phyloP scores from a whole-genome alignment of 768 basidiomycete genomes.

The Ephemerocybe angulata region DNA sequence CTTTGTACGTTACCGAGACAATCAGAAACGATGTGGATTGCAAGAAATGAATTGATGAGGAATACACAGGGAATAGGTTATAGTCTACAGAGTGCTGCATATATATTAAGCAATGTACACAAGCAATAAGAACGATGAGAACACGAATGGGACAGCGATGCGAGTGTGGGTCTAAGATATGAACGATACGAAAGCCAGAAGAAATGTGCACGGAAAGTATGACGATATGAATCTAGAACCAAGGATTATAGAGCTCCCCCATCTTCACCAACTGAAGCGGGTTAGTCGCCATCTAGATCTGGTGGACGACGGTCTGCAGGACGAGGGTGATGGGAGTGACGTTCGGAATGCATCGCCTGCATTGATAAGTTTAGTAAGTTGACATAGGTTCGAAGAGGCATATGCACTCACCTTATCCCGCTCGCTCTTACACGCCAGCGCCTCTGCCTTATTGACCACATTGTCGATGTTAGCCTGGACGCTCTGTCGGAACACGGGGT shows the following conservation, averaged over 20 bases:
- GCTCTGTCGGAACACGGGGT: slow-evolving; percentile 51
- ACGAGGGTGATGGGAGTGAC: slow-evolving; percentile 48
- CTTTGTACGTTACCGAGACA: too few relatives aligned
- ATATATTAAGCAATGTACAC: too few relatives aligned
- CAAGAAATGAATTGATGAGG: too few relatives aligned
- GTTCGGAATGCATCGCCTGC: slow-evolving; percentile 32
- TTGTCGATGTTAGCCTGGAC: slow-evolving; percentile 59
- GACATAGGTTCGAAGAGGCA: neutral
- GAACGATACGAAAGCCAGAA: slow-evolving; percentile 7
- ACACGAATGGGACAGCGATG: too few relatives aligned
- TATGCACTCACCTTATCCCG: slow-evolving; percentile 62
- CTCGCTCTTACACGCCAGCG: slow-evolving; percentile 83
- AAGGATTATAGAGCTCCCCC: slow-evolving; percentile 81
- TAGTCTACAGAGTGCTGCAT: neutral
- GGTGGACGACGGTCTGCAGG: slow-evolving; percentile 76
- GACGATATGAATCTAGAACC: slow-evolving; percentile 53
- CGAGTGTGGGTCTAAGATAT: neutral
- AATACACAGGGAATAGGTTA: neutral
- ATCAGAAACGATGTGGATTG: too few relatives aligned
- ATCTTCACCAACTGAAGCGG: slow-evolving; percentile 81
- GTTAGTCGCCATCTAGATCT: slow-evolving; percentile 84
- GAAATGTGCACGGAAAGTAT: slow-evolving; percentile 6
- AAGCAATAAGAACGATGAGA: too few relatives aligned
- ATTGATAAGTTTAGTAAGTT: slow-evolving; percentile 11
- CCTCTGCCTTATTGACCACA: slow-evolving; percentile 76